Conservation (phyloP, 495 filamentous ascomycete species). For the Hyaloscypha hepaticicola region DNA sequence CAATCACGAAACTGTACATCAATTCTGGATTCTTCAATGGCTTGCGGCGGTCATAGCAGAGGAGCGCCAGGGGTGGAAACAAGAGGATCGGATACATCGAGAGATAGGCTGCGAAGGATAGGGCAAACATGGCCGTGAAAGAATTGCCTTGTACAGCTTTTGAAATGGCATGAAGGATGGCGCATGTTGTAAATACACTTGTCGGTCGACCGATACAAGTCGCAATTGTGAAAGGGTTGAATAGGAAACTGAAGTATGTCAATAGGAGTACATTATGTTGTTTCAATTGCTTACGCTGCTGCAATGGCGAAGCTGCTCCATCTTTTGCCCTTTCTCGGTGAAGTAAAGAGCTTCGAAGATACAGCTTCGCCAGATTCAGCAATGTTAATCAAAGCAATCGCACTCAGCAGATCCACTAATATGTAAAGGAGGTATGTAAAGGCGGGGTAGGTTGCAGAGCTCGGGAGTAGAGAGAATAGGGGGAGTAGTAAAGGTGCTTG, state of each 20-base stretch:
- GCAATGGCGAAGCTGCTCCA: slow-evolving; percentile 77
- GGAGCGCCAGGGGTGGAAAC: slow-evolving; percentile 75
- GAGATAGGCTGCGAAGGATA: slow-evolving; percentile 85
- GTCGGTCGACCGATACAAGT: slow-evolving; percentile 93
- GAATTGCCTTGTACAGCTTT: slow-evolving; percentile 75
- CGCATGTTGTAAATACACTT: slow-evolving; percentile 84
- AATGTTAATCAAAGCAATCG: slow-evolving; percentile 77
- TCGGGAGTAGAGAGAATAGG: slow-evolving; percentile 83
- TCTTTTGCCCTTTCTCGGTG: slow-evolving; percentile 70
- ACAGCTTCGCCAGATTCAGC: slow-evolving; percentile 79
- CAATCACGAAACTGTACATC: slow-evolving; percentile 47
- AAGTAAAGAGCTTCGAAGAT: slow-evolving; percentile 69
- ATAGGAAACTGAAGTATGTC: slow-evolving; percentile 63
- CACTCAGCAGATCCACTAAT: slow-evolving; percentile 76
- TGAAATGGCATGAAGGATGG: slow-evolving; percentile 79
- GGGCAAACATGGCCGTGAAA: slow-evolving; percentile 76
- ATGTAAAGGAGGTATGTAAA: slow-evolving; percentile 80
- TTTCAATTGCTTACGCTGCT: slow-evolving; percentile 57
- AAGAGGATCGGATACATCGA: slow-evolving; percentile 89
- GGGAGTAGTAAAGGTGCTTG: slow-evolving; percentile 93
- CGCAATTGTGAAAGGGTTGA: slow-evolving; percentile 93
- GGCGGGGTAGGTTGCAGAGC: slow-evolving; percentile 59
- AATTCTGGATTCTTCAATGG: slow-evolving; percentile 34
- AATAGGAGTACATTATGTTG: slow-evolving; percentile 5
- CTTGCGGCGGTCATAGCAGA: slow-evolving; percentile 71